A percentile compares a stretch with the other conserved stretches of the same genome.
phyloP scores from a whole-genome alignment of 768 basidiomycete genomes.

The Suillus subaureus region DNA sequence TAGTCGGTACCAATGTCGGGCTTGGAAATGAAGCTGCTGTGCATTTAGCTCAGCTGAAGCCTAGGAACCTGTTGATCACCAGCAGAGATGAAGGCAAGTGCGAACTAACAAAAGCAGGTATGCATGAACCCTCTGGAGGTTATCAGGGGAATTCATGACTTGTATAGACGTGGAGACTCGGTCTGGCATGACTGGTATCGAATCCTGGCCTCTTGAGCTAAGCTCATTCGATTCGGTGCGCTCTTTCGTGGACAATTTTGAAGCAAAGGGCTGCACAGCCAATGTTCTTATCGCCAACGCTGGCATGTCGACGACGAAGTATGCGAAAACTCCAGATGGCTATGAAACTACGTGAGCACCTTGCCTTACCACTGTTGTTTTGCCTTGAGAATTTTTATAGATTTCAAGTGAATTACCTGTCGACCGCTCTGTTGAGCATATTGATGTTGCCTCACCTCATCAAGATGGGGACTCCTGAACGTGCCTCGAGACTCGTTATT shows the following conservation, averaged over 20 bases:
- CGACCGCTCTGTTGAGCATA: slow-evolving; percentile 37
- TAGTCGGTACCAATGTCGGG: slow-evolving; percentile 31
- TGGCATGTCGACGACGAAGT: slow-evolving; percentile 19
- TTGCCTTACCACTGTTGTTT: neutral
- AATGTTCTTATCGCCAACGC: slow-evolving; percentile 37
- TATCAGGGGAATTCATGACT: neutral
- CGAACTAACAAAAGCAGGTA: slow-evolving; percentile 23
- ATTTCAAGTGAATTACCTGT: slow-evolving; percentile 39
- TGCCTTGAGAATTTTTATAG: slow-evolving; percentile 17
- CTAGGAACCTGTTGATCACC: slow-evolving; percentile 28
- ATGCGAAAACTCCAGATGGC: slow-evolving; percentile 34
- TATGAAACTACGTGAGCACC: slow-evolving; percentile 38
- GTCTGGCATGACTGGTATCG: slow-evolving; percentile 13
- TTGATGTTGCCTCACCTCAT: slow-evolving; percentile 38
- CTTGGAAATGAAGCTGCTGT: slow-evolving; percentile 34
- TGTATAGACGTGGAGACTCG: slow-evolving; percentile 22
- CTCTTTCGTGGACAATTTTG: slow-evolving; percentile 31
- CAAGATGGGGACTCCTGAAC: slow-evolving; percentile 25
- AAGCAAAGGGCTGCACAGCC: slow-evolving; percentile 28
- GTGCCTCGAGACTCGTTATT: slow-evolving; percentile 31
- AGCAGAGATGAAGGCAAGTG: slow-evolving; percentile 25
- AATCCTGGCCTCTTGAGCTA: slow-evolving; percentile 39
- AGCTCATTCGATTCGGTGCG: slow-evolving; percentile 34
- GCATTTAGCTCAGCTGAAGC: slow-evolving; percentile 27
- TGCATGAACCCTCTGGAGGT: neutral